A percentile compares a stretch with the other conserved stretches of the same genome.
Evolutionary conservation across 495 filamentous ascomycete species (phyloP).

Genomic region (Penicillium angulare): DNA sequence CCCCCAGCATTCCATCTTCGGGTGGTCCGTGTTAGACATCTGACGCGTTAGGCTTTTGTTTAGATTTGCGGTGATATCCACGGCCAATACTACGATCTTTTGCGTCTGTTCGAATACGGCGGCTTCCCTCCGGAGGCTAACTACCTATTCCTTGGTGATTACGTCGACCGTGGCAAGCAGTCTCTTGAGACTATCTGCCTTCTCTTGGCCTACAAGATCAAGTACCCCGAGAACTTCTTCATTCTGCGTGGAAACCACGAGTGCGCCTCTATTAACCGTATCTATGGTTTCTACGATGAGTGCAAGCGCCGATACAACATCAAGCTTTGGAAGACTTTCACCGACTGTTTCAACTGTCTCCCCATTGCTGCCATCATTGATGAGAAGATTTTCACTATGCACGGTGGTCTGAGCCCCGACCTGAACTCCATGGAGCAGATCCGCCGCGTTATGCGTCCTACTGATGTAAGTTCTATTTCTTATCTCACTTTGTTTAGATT

Average conservation of each 20-base stretch:
- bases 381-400: slow-evolving; percentile 99
- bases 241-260: slow-evolving; percentile 98
- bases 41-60: slow-evolving; percentile 7
- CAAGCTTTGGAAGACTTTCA: slow-evolving; percentile 99
- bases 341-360: slow-evolving; percentile 99
- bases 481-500: neutral
- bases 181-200: slow-evolving; percentile 99
- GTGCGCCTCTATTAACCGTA: slow-evolving; percentile 99
- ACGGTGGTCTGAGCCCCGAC: slow-evolving; percentile 95
- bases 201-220: slow-evolving; percentile 98
- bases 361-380: slow-evolving; percentile 99
- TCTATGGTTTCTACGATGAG: slow-evolving; percentile 99
- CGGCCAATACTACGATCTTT: slow-evolving; percentile 97
- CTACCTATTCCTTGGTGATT: slow-evolving; percentile 98
- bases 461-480: slow-evolving; percentile 72
- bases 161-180: slow-evolving; percentile 98
- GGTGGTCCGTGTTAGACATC: neutral
- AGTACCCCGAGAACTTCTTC: slow-evolving; percentile 99
- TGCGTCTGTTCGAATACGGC: slow-evolving; percentile 97
- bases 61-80: slow-evolving; percentile 99
- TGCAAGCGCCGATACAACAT: slow-evolving; percentile 99
- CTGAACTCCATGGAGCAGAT: slow-evolving; percentile 99
- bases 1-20: neutral
- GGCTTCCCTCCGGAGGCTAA: slow-evolving; percentile 98
- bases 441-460: slow-evolving; percentile 96